A percentile compares a stretch with the other conserved stretches of the same genome.
phyloP scores from a whole-genome alignment of 2,329 filamentous ascomycete genomes.

The Cladosporium halotolerans region DNA sequence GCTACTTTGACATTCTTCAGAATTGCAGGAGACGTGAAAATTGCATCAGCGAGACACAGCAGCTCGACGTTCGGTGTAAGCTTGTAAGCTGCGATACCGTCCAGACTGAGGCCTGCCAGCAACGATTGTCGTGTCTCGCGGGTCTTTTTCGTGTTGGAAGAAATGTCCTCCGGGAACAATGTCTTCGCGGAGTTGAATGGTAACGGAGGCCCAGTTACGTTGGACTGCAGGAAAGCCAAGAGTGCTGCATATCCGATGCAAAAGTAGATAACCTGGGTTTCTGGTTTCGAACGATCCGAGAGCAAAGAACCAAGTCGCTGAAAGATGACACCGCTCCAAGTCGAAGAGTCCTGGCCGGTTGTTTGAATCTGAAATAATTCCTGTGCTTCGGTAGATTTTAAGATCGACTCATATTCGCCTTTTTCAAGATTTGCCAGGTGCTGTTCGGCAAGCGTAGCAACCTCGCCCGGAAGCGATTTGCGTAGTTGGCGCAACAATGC shows the following conservation, averaged over 20 bases:
- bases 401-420: conserved; percentile 37
- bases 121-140: conserved; percentile 51
- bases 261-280: conserved; percentile 39
- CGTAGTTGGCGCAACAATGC: conserved; percentile 37
- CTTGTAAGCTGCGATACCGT: conserved; percentile 81
- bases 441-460: conserved; percentile 32
- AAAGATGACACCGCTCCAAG: conserved; percentile 43
- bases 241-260: conserved; percentile 63
- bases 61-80: conserved; percentile 79
- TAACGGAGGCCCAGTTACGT: conserved; percentile 82
- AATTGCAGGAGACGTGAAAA: conserved; percentile 46
- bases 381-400: conserved; percentile 33
- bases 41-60: conserved; percentile 65
- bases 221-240: conserved; percentile 75
- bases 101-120: conserved; percentile 64
- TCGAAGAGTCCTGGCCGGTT: neutral
- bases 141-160: conserved; percentile 29
- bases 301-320: conserved; percentile 36
- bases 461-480: conserved; percentile 36
- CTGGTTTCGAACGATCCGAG: conserved; percentile 31
- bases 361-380: conserved; percentile 2
- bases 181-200: conserved; percentile 47
- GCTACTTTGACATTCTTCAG: conserved; percentile 40
- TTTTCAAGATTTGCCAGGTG: conserved; percentile 35
- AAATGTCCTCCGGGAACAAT: conserved; percentile 46